Percentiles rank a stretch among this genome's conserved stretches.
Evolutionary conservation across 305 asterid genomes (phyloP).

Genomic region (Plantago rigida): DNA sequence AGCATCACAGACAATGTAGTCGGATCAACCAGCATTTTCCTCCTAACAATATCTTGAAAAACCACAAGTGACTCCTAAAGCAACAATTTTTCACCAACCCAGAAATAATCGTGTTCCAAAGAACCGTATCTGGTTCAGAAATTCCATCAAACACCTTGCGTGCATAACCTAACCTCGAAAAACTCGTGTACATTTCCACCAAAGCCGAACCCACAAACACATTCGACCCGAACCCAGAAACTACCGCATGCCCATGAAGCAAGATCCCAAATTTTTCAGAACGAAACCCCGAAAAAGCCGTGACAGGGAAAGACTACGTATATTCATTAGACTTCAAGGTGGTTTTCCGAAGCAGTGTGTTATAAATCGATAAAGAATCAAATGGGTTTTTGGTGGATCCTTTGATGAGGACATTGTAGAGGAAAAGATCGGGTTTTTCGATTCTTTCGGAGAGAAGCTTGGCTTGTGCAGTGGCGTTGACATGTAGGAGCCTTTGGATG

Average conservation of each 20-base stretch:
- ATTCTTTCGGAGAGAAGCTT: constrained; percentile 40
- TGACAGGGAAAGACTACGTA: constrained; percentile 47
- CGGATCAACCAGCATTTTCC: constrained; percentile 40
- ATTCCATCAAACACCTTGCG: constrained; percentile 66
- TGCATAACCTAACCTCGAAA: constrained; percentile 39
- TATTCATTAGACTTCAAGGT: constrained; percentile 53
- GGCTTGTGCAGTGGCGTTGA: constrained; percentile 46
- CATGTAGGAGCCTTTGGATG: constrained; percentile 46
- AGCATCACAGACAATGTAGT: constrained; percentile 61
- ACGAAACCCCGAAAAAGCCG: constrained; percentile 36
- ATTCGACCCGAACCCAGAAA: constrained; percentile 54
- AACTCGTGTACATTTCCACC: constrained; percentile 46
- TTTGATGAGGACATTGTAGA: constrained; percentile 60
- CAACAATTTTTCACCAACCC: constrained; percentile 60
- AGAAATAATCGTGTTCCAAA: constrained; percentile 69
- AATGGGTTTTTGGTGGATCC: constrained; percentile 45
- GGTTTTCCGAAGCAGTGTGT: constrained; percentile 32
- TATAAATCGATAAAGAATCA: constrained; percentile 43
- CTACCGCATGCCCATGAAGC: constrained; percentile 61
- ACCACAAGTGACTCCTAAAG: constrained; percentile 40
- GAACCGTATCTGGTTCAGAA: constrained; percentile 53
- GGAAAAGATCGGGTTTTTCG: constrained; percentile 56
- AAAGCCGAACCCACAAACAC: constrained; percentile 74
- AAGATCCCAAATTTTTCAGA: constrained; percentile 37
- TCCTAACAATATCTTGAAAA: constrained; percentile 44